Conservation (phyloP, 1,284 basidiomycete species). For the Fomes fomentarius region DNA sequence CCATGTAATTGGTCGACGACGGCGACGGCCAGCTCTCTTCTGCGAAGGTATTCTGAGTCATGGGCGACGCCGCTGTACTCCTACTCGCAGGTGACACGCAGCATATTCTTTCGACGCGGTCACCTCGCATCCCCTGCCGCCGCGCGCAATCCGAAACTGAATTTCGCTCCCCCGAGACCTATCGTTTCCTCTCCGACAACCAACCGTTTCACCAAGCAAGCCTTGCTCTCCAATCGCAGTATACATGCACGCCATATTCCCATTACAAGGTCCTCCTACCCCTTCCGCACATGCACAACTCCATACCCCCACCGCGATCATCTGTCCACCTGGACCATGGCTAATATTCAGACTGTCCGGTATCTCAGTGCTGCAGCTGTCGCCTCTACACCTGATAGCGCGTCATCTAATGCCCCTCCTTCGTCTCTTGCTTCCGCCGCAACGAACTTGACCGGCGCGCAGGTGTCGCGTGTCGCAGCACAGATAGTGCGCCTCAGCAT, state of each 20-base stretch:
- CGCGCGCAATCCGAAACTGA: no score
- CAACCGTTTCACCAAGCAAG: background rate
- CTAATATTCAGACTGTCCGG: background rate
- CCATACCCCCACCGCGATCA: background rate
- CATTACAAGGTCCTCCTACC: background rate
- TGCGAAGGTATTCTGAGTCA: constrained; percentile 6
- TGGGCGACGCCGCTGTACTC: background rate
- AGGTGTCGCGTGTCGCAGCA: constrained; percentile 54
- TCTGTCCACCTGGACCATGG: background rate
- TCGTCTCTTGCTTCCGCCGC: constrained; percentile 8
- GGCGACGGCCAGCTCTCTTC: constrained; percentile 41
- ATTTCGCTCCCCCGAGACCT: no score
- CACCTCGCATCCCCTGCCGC: background rate
- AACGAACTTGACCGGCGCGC: constrained; percentile 38
- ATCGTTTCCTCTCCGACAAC: background rate
- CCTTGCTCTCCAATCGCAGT: no score
- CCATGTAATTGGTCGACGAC: constrained; percentile 58
- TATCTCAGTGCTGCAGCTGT: background rate
- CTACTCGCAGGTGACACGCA: constrained; percentile 7
- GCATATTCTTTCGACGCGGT: background rate
- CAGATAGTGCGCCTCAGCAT: constrained; percentile 55
- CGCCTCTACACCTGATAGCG: background rate
- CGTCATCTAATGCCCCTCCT: background rate
- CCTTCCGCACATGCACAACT: background rate
- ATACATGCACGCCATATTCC: background rate